phyloP scores from a whole-genome alignment of 106 monocot genomes.

The Dendrobium catenatum region DNA sequence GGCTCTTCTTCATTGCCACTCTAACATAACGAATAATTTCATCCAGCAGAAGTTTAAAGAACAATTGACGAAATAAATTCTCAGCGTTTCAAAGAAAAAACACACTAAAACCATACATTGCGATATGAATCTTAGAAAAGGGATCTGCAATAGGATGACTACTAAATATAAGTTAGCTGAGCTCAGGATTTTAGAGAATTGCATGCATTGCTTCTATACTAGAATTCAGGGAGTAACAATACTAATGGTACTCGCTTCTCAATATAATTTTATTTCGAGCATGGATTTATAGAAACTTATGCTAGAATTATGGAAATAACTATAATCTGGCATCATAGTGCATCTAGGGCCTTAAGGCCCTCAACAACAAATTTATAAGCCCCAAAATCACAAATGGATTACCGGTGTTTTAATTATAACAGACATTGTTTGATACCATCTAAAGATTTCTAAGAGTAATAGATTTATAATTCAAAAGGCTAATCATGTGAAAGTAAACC shows the following conservation, averaged over 20 bases:
- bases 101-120: background rate
- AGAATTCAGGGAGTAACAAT: background rate
- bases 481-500: background rate
- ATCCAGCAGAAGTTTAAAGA: background rate
- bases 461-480: background rate
- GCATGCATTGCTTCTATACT: background rate
- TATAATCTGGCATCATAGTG: no score
- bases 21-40: constrained; percentile 28
- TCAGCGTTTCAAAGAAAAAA: background rate
- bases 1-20: constrained; percentile 81
- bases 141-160: no score
- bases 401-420: no score
- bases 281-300: background rate
- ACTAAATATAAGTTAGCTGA: no score
- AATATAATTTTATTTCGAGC: background rate
- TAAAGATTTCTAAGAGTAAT: no score
- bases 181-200: no score
- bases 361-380: no score
- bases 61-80: background rate
- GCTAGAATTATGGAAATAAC: no score
- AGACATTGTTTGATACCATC: no score
- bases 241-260: background rate
- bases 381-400: no score
- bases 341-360: no score
- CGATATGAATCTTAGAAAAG: background rate